Evolutionary conservation across 345 rosid species (phyloP), one percentile per base, ranked within the genome.

Genomic region (Arabidopsis arenosa): DNA sequence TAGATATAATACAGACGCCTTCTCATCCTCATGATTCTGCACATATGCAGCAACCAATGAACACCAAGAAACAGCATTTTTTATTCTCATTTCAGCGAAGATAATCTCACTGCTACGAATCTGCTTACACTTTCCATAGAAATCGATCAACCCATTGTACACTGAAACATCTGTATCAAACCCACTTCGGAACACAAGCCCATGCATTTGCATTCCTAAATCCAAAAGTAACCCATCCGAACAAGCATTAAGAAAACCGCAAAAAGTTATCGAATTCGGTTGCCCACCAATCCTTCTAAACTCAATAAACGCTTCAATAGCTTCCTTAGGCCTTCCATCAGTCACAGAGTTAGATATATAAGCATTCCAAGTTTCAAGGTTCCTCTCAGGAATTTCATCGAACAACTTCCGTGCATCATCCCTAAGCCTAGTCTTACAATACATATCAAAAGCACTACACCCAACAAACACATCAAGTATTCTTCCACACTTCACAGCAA

Each of bases 41-140:
- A 85, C 88, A 68, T 72, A 89, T 7, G 83, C 84, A 67, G 91
- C 86, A 63, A 87, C 80, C 80, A 91, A 18, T 3, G 96, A 85
- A 60, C 97, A 87, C 98, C 96, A 93, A 17, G 98, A 88, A 82
- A 93, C 97, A 39, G 73, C 83, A 82, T 93, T 91, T 76, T 80
- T 85, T n/a, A 44, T 61, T n/a, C 61, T 79, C 81, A 90, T 90
- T 56, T 75, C 74, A 45, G 77, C 72, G 63, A 91, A 91, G 15
- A 87, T 82, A 86, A 76, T 66, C 82, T 84, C 84, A 11, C 90
- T 81, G 7, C 44, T 70, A 40, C 47, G 64, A 59, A 88, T 61
- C 85, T 87, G 80, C 59, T 85, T 79, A 73, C 98, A 88, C 76
- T 93, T 93, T 2, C 97, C 97, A 74, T 93, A 86, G 53, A 91